Evolutionary conservation across 2,329 filamentous ascomycete genomes (phyloP), one percentile per base, ranked within the genome.

Genomic region (Penicillium sp.): DNA sequence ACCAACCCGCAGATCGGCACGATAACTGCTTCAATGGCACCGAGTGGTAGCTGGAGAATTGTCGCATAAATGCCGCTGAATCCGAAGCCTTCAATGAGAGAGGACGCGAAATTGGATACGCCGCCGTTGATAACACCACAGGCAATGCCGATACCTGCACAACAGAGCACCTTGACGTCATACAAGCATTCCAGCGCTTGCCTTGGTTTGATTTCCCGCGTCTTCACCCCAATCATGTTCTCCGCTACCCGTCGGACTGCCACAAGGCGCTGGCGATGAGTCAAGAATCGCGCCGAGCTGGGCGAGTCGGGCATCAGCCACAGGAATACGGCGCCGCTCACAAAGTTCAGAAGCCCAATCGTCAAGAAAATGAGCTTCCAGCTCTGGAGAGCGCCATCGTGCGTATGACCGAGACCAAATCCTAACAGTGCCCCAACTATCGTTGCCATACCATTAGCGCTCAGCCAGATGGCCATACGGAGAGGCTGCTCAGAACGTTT

Each of bases 41-140:
- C 73, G 0, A 67, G 70, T 1, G 73, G 73, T 7, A 73, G 61
- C 51, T 75, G 73, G 1, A 76, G 64, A 24, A 74, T 65, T 2
- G 67, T 73, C 4, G 72, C 66, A 27, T 68, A 65, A 44, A 68
- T 61, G 14, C 60, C 65, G 31, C 52, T 61, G 62, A 70, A 65
- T 68, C 76, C 74, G 53, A 74, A 81, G 3, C 78, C 78, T 52
- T 76, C 75, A 55, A 80, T 78, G 6, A 81, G 61, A 0, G 77
- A 70, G 0, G 78, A 81, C 19, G 77, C 67, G 59, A 82, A 83
- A 55, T 82, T 83, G 2, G 70, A 63, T 0, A 82, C 77, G 3
- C 79, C 77, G n/a, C 80, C 80, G 52, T 82, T 82, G 42, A 82
- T 71, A 4, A 82, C 74, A 10, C 80, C 80, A 45, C 77, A 76